Conservation (phyloP, 2,329 filamentous ascomycete genomes). For the Orbilia quercus region DNA sequence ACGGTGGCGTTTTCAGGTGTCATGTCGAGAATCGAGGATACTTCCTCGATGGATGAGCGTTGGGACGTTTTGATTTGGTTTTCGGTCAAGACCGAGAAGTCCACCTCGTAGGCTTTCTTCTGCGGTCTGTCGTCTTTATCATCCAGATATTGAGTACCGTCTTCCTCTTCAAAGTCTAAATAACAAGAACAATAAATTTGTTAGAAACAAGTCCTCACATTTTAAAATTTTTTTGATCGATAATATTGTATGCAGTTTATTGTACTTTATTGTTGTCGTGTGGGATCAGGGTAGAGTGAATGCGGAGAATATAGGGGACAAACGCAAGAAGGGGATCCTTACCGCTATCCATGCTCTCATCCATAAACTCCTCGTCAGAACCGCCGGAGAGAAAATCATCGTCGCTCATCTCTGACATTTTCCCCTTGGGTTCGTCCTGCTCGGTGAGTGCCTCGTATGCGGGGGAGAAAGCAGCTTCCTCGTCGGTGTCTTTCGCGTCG, state of each 20-base stretch:
- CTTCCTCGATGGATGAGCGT: conserved; percentile 84
- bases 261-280: conserved; percentile 3
- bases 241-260: no score
- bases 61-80: conserved; percentile 85
- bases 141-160: conserved; percentile 73
- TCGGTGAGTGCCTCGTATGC: conserved; percentile 51
- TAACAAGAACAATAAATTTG: conserved; percentile 21
- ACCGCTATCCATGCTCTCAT: conserved; percentile 63
- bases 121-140: conserved; percentile 78
- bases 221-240: not conserved
- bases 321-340: conserved; percentile 38
- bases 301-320: not conserved
- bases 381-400: conserved; percentile 59
- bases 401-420: conserved; percentile 59
- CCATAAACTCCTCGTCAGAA: conserved; percentile 65
- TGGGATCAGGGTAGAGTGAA: no score
- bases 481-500: conserved; percentile 15
- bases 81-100: conserved; percentile 83
- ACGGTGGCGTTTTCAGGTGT: conserved; percentile 91
- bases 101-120: conserved; percentile 82
- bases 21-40: conserved; percentile 89
- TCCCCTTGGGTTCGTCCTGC: conserved; percentile 45
- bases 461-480: conserved; percentile 48
- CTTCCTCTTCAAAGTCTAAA: conserved; percentile 69
- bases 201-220: not conserved